Evolutionary conservation across 2,329 filamentous ascomycete genomes (phyloP).

Genomic region (Ceratocystis diversiconidia): DNA sequence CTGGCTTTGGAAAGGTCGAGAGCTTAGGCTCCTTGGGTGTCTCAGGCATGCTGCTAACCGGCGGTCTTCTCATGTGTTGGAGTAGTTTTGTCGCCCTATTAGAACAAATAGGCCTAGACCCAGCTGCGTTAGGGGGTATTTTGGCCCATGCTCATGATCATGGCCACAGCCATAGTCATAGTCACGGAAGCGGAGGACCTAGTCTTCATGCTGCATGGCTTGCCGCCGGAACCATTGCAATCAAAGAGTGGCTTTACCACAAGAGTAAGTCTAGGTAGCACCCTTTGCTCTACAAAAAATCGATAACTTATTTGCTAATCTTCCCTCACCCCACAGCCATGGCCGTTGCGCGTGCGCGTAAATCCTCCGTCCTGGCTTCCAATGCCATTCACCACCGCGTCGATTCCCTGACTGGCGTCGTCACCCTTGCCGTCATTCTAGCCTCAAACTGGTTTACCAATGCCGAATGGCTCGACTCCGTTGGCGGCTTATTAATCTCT

Average conservation of each 20-base stretch:
- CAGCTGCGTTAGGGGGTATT: conserved; percentile 46
- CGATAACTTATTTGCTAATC: not conserved
- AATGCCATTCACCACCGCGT: conserved; percentile 95
- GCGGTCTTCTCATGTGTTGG: conserved; percentile 84
- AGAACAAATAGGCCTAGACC: conserved; percentile 18
- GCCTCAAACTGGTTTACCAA: conserved; percentile 76
- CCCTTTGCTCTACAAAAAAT: not conserved
- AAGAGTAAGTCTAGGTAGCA: conserved; percentile 57
- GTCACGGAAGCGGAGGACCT: conserved; percentile 38
- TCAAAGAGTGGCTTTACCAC: conserved; percentile 96
- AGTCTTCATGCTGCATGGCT: conserved; percentile 93
- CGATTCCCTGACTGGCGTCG: conserved; percentile 87
- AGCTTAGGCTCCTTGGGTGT: conserved; percentile 87
- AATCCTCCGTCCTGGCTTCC: conserved; percentile 87
- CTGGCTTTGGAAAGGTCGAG: conserved; percentile 95
- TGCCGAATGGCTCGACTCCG: conserved; percentile 84
- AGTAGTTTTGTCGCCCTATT: conserved; percentile 40
- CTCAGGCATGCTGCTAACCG: conserved; percentile 75
- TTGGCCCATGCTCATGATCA: conserved; percentile 48
- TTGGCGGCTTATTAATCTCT: conserved; percentile 84
- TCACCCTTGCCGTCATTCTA: conserved; percentile 76
- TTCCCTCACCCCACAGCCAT: conserved; percentile 45
- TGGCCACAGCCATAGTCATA: conserved; percentile 48
- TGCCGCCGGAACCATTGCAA: conserved; percentile 70
- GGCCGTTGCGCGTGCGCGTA: conserved; percentile 87